Evolutionary conservation across 345 rosid genomes (phyloP).

Genomic region (Eucalyptus marginata): DNA sequence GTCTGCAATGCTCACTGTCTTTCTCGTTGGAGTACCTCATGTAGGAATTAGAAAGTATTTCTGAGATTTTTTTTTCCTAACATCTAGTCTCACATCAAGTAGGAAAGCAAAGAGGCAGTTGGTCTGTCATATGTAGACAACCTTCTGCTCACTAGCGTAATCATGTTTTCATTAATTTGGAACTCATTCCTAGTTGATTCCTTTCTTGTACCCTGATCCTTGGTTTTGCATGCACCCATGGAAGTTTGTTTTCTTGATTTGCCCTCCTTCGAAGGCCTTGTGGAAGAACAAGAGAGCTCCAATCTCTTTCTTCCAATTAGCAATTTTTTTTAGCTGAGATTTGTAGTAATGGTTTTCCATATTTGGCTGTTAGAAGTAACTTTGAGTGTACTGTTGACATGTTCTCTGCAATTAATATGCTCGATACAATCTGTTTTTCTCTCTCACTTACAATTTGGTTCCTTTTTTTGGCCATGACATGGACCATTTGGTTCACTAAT

Average conservation of each 20-base stretch:
- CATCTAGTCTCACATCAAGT: background rate
- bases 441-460: background rate
- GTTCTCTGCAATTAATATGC: background rate
- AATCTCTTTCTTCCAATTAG: background rate
- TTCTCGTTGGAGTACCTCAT: background rate
- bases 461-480: background rate
- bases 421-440: background rate
- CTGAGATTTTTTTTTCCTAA: background rate
- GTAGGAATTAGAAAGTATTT: background rate
- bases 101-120: background rate
- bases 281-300: background rate
- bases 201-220: background rate
- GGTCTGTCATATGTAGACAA: background rate
- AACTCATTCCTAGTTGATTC: background rate
- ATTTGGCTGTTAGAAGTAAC: background rate
- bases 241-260: background rate
- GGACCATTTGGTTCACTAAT: background rate
- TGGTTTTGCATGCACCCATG: background rate
- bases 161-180: background rate
- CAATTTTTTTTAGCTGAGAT: background rate
- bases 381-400: background rate
- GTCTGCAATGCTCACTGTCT: background rate
- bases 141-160: background rate
- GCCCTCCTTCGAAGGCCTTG: background rate
- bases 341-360: background rate